A percentile compares a stretch with the other conserved stretches of the same genome.
phyloP scores from a whole-genome alignment of 805 yeast genomes.

The Isabelozyma gotoi region DNA sequence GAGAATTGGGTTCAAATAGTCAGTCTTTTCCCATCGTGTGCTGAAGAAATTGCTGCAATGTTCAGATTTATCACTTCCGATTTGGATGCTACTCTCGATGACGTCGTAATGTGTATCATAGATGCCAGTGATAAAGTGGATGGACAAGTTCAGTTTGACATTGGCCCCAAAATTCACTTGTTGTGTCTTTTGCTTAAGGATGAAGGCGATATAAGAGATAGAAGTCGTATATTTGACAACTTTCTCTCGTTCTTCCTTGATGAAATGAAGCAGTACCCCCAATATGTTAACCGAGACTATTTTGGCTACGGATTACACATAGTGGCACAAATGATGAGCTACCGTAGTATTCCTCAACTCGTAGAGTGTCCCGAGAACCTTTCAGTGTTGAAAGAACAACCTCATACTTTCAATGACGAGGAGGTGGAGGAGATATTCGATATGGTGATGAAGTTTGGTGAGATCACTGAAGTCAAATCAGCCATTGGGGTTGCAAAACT shows the following conservation, averaged over 20 bases:
- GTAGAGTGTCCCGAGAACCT: constrained; percentile 16
- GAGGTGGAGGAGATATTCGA: constrained; percentile 39
- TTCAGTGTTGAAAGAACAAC: constrained; percentile 12
- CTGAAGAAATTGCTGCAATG: constrained; percentile 19
- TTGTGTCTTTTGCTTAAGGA: constrained; percentile 10
- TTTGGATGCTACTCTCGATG: constrained; percentile 6
- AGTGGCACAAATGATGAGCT: constrained; percentile 54
- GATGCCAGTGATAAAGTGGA: constrained; percentile 9
- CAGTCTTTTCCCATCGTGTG: constrained; percentile 15
- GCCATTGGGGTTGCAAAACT: constrained; percentile 58
- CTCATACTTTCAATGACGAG: constrained; percentile 15
- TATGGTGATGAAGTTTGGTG: constrained; percentile 38
- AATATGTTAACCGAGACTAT: constrained; percentile 48
- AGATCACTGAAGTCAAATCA: constrained; percentile 41
- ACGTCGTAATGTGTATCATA: constrained; percentile 11
- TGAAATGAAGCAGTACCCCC: constrained; percentile 18
- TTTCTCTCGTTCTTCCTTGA: constrained; percentile 37
- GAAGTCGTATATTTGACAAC: constrained; percentile 19
- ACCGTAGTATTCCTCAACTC: constrained; percentile 48
- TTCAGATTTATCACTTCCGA: constrained; percentile 7
- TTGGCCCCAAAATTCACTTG: constrained; percentile 11
- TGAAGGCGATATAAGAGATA: constrained; percentile 7
- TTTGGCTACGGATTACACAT: constrained; percentile 56
- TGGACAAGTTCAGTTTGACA: constrained; percentile 6
- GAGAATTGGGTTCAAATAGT: constrained; percentile 19